Conservation (phyloP, 345 rosid genomes). For the Euclidium syriacum region DNA sequence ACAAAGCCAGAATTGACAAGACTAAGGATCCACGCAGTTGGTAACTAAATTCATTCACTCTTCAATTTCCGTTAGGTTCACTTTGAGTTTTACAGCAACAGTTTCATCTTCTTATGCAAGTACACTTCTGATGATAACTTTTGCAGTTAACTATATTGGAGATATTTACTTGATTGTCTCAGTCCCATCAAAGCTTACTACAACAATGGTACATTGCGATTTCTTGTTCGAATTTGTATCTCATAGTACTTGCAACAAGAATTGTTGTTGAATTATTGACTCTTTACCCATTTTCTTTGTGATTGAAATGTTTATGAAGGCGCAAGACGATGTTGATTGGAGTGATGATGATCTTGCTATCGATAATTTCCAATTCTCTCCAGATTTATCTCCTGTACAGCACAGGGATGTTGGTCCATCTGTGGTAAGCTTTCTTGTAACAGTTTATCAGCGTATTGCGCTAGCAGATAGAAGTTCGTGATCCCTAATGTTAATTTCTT, state of each 20-base stretch:
- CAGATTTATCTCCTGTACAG: slow-evolving; percentile 3
- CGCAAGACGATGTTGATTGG: slow-evolving; percentile 18
- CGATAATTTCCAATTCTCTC: slow-evolving; percentile 19
- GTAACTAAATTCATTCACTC: slow-evolving; percentile 29
- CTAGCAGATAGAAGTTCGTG: not conserved
- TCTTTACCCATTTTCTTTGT: not conserved
- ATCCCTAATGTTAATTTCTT: not conserved
- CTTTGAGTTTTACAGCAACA: no score
- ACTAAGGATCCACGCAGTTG: slow-evolving; percentile 59
- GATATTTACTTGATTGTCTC: not conserved
- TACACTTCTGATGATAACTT: not conserved
- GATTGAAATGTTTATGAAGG: slow-evolving; percentile 5
- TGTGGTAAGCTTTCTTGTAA: not conserved
- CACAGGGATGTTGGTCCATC: not conserved
- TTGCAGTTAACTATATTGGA: not conserved
- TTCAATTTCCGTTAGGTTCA: not conserved
- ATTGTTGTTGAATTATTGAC: not conserved
- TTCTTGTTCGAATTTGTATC: not conserved
- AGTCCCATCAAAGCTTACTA: not conserved
- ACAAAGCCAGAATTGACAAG: slow-evolving; percentile 49
- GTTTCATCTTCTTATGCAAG: no score
- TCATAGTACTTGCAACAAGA: not conserved
- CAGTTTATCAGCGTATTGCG: not conserved
- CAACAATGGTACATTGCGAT: slow-evolving; percentile 21
- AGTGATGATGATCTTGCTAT: slow-evolving; percentile 23